These are phyloP conservation scores for Globisporangium paddicum DNA, from an alignment of 352 stramenopile species.

Conservation along the genomic window DNA sequence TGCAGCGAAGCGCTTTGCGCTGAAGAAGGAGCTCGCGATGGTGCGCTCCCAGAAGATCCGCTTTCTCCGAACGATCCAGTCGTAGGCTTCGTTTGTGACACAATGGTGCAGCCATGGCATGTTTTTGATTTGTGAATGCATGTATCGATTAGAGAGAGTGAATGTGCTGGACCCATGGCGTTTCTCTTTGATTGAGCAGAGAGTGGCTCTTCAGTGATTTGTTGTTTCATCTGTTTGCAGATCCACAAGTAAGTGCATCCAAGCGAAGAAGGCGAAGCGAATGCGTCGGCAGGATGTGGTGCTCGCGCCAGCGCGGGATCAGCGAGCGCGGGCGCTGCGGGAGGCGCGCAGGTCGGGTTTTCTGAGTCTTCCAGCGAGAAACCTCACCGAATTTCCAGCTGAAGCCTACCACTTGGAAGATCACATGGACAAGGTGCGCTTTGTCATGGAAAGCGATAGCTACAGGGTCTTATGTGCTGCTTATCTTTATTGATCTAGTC, in stretches of 20 bases:
- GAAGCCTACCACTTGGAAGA: slow-evolving; percentile 76
- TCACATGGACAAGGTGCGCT: slow-evolving; percentile 60
- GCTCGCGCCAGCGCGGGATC: slow-evolving; percentile 48
- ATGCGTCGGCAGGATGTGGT: slow-evolving; percentile 47
- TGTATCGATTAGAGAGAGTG: neutral
- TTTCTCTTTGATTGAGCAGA: neutral
- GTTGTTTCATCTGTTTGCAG: neutral
- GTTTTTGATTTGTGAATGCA: neutral
- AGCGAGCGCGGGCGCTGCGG: slow-evolving; percentile 45
- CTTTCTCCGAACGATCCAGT: slow-evolving; percentile 37
- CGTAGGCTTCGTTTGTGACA: neutral
- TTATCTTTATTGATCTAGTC: too few relatives aligned
- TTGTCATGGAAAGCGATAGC: too few relatives aligned
- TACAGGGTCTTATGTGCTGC: too few relatives aligned
- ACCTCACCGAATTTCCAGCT: slow-evolving; percentile 50
- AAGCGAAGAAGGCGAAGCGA: neutral
- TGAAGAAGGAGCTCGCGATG: slow-evolving; percentile 83
- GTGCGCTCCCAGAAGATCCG: slow-evolving; percentile 63
- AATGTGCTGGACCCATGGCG: too few relatives aligned
- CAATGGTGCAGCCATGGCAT: too few relatives aligned
- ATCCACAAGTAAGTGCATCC: too few relatives aligned
- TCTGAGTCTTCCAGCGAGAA: slow-evolving; percentile 53
- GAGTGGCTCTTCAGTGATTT: neutral
- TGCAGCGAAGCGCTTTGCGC: slow-evolving; percentile 55
- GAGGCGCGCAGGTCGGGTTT: slow-evolving; percentile 60